These are phyloP conservation scores for Candida xyloterini DNA, from an alignment of 805 yeast species.

Conservation along the genomic window DNA sequence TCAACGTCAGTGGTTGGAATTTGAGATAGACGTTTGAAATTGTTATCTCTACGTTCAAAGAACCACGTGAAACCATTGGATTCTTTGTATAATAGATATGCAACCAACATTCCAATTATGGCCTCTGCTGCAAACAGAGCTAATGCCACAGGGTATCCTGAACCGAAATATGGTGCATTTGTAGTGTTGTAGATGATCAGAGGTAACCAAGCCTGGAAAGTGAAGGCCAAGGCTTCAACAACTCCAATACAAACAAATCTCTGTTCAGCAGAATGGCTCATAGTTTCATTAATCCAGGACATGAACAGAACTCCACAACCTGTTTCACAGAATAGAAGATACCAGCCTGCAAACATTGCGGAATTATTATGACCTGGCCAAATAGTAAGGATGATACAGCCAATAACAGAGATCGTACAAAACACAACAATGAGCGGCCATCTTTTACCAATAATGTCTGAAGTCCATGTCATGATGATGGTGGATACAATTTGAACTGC, in stretches of 20 bases:
- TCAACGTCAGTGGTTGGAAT: not conserved
- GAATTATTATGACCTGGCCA: constrained; percentile 20
- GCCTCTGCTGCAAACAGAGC: constrained; percentile 18
- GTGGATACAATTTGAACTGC: constrained; percentile 30
- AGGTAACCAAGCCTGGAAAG: constrained; percentile 36
- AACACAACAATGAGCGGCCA: constrained; percentile 28
- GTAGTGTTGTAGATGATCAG: constrained; percentile 33
- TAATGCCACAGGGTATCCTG: constrained; percentile 30
- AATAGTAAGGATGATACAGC: constrained; percentile 17
- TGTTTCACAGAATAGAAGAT: constrained; percentile 21
- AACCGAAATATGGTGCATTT: constrained; percentile 34
- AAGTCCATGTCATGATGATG: constrained; percentile 26
- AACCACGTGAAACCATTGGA: constrained; percentile 13
- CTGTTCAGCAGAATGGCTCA: constrained; percentile 27
- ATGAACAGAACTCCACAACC: constrained; percentile 23
- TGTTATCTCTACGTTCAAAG: constrained; percentile 15
- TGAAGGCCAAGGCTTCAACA: constrained; percentile 32
- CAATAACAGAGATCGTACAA: constrained; percentile 19
- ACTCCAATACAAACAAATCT: constrained; percentile 30
- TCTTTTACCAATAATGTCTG: constrained; percentile 30
- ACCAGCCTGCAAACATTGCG: constrained; percentile 27
- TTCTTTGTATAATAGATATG: constrained; percentile 12
- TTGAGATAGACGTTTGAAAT: constrained; percentile 5
- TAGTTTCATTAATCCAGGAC: constrained; percentile 31
- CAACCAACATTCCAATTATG: constrained; percentile 15